phyloP scores from a whole-genome alignment of 129 eudicot species.

The Helianthus annuus region DNA sequence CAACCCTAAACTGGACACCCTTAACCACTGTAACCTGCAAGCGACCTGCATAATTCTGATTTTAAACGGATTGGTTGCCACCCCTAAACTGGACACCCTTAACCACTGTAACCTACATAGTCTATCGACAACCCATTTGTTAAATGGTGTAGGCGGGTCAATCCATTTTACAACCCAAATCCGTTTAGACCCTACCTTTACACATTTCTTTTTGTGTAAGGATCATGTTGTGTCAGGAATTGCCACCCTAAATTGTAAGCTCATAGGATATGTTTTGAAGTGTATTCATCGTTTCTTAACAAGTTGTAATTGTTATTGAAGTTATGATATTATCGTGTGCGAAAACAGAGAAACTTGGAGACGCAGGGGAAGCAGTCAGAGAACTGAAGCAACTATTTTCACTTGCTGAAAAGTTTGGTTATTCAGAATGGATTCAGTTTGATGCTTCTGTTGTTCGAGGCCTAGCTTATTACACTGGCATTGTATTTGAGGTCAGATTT shows the following conservation, averaged over 20 bases:
- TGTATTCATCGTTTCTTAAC: not conserved
- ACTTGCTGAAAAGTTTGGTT: slow-evolving; percentile 88
- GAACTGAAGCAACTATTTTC: slow-evolving; percentile 84
- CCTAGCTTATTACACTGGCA: slow-evolving; percentile 95
- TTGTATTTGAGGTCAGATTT: slow-evolving; percentile 81
- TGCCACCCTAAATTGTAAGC: not conserved
- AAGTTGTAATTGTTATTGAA: not conserved
- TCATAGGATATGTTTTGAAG: not conserved
- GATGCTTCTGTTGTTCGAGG: slow-evolving; percentile 99
- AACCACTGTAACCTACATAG: no score
- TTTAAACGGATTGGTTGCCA: not conserved
- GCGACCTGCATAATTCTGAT: not conserved
- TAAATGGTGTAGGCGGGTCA: not conserved
- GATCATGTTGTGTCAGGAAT: not conserved
- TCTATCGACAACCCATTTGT: not conserved
- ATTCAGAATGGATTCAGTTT: slow-evolving; percentile 96
- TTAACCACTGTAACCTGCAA: not conserved
- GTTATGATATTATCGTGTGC: not conserved
- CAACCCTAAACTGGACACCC: no score
- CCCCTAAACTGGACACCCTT: no score
- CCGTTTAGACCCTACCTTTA: not conserved
- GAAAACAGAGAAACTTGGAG: slow-evolving; percentile 84
- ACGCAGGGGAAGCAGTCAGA: slow-evolving; percentile 69
- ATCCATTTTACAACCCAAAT: not conserved
- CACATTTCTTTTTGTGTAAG: not conserved